These are phyloP conservation scores for Wickerhamomyces sp. DNA, from an alignment of 1,139 yeast genomes.

Conservation along the genomic window DNA sequence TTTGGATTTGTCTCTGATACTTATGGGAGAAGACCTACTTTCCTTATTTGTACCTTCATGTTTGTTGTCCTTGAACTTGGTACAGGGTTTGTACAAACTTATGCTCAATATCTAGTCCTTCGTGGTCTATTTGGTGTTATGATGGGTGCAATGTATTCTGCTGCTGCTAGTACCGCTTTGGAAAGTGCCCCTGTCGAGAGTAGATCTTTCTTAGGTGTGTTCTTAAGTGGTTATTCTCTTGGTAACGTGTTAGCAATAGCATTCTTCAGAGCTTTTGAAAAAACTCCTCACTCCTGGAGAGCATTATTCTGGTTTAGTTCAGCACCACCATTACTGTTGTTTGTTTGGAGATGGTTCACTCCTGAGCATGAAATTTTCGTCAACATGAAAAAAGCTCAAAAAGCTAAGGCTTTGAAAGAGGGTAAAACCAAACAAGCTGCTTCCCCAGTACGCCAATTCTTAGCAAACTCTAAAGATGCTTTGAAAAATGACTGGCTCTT, in stretches of 20 bases:
- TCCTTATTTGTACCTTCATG: constrained; percentile 35
- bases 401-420: constrained; percentile 13
- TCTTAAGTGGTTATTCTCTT: constrained; percentile 38
- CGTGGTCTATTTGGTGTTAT: constrained; percentile 42
- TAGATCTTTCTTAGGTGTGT: constrained; percentile 39
- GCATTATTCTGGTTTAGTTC: constrained; percentile 52
- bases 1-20: constrained; percentile 47
- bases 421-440: constrained; percentile 34
- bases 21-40: constrained; percentile 51
- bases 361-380: constrained; percentile 32
- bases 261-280: constrained; percentile 36
- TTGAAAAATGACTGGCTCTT: constrained; percentile 38
- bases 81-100: constrained; percentile 48
- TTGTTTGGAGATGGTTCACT: constrained; percentile 35
- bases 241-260: constrained; percentile 41
- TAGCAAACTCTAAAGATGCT: constrained; percentile 7
- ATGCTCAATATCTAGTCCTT: constrained; percentile 44
- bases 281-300: constrained; percentile 39
- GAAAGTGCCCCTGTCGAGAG: constrained; percentile 39
- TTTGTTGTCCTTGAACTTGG: constrained; percentile 45
- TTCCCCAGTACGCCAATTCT: constrained; percentile 26
- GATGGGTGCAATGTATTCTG: constrained; percentile 47
- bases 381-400: constrained; percentile 11
- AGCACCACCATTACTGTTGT: constrained; percentile 39
- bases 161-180: constrained; percentile 40